Percentiles rank a stretch among this genome's conserved stretches.
Evolutionary conservation across 345 rosid genomes (phyloP).

Genomic region (Theobroma cacao): DNA sequence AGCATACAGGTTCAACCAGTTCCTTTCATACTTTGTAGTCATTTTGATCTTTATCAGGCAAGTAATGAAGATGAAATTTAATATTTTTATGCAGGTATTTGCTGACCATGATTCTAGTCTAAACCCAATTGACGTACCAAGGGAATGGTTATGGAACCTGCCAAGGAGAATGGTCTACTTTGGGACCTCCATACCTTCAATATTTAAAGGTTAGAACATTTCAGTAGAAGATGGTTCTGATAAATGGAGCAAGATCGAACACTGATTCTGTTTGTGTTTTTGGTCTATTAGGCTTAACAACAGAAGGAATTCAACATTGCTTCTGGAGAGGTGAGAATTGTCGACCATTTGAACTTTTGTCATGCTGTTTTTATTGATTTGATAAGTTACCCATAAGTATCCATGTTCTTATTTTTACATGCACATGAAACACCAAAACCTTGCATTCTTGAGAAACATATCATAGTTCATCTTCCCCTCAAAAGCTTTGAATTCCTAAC

Average conservation of each 20-base stretch:
- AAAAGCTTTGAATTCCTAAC: not conserved
- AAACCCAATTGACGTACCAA: constrained; percentile 73
- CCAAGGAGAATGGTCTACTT: constrained; percentile 81
- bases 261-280: constrained; percentile 7
- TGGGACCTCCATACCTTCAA: constrained; percentile 87
- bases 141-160: constrained; percentile 76
- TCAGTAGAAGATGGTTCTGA: not conserved
- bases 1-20: not conserved
- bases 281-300: constrained; percentile 57
- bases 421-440: constrained; percentile 2
- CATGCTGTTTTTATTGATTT: constrained; percentile 4
- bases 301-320: constrained; percentile 81
- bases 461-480: not conserved
- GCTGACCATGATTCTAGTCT: constrained; percentile 91
- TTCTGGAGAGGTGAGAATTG: constrained; percentile 73
- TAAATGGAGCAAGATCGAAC: not conserved
- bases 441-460: not conserved
- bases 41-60: not conserved
- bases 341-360: constrained; percentile 1
- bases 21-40: not conserved
- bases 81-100: constrained; percentile 51
- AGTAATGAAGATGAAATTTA: constrained; percentile 7
- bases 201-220: constrained; percentile 67
- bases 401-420: constrained; percentile 4
- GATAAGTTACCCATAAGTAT: not conserved